phyloP scores from a whole-genome alignment of 345 rosid species.

The Euclidium syriacum region DNA sequence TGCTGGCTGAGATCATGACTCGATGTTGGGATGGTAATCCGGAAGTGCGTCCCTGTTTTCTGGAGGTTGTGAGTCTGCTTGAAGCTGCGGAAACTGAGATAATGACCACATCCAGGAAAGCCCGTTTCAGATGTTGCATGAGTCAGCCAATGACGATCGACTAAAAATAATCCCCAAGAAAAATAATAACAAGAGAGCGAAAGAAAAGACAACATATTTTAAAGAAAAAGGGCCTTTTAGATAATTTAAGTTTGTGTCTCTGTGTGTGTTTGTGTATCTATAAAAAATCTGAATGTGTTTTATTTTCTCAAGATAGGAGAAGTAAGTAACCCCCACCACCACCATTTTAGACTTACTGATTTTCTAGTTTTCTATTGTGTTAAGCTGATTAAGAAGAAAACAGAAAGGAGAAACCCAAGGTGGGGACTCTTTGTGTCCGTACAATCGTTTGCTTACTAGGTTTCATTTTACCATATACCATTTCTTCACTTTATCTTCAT shows the following conservation, averaged over 20 bases:
- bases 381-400: conserved; percentile 14
- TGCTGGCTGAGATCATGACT: conserved; percentile 37
- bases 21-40: conserved; percentile 41
- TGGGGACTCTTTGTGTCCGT: too few relatives aligned
- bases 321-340: conserved; percentile 13
- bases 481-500: background rate
- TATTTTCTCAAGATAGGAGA: conserved; percentile 21
- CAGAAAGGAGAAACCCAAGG: too few relatives aligned
- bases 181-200: conserved; percentile 9
- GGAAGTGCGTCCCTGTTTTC: conserved; percentile 35
- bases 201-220: background rate
- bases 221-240: background rate
- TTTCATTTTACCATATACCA: too few relatives aligned
- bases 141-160: conserved; percentile 41
- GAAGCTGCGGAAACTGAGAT: conserved; percentile 39
- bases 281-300: conserved; percentile 13
- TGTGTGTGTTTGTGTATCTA: conserved; percentile 14
- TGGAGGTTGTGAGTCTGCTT: conserved; percentile 36
- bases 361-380: conserved; percentile 8
- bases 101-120: conserved; percentile 35
- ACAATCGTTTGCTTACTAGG: too few relatives aligned
- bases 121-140: conserved; percentile 47
- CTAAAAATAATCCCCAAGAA: conserved; percentile 20
- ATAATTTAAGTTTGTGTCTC: conserved; percentile 23
- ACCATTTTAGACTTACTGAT: conserved; percentile 15